Evolutionary conservation across 2,329 filamentous ascomycete species (phyloP), one percentile per base, ranked within the genome.

Genomic region (Curvularia sp.): DNA sequence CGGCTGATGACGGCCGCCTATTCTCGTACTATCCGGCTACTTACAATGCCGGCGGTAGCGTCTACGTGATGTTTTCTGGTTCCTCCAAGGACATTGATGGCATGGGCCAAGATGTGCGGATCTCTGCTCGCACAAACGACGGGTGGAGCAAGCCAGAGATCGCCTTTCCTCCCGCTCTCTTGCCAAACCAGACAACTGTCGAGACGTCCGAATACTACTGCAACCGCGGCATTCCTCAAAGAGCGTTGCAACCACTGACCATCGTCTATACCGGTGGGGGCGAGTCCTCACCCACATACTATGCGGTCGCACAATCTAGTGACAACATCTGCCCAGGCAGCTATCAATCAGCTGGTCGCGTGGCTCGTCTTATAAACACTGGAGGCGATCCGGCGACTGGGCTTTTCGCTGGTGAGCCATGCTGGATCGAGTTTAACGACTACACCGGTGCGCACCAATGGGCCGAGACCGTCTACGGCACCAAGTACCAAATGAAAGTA

Each of bases 61-160:
- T 18, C 9, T 44, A n/a, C 24, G 8, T 44, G 24, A 22, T 44
- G 4, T 44, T 44, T 22, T 44, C 42, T n/a, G 42, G 24, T 22
- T 24, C 42, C 12, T 4, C 13, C 15, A 9, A 44, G 24, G 42
- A 44, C n/a, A 4, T 28, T 9, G 24, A 44, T 44, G 42, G 42
- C 15, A 44, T 44, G 42, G 42, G 42, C 7, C 42, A 44, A 44
- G 42, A 44, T n/a, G 42, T 44, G 42, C 42, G 42, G 13, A 28
- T 44, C 42, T 28, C 42, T 44, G 28, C n/a, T 24, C 26, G 22
- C 24, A 28, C 42, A n/a, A 5, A 10, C 4, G 6, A 26, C 2
- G 26, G 26, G 9, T 44, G 42, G 42, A 44, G 24, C 42, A 44
- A 44, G 13, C 42, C 42, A 28, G 42, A 44, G 15, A 10, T 28